Evolutionary conservation across 2,329 filamentous ascomycete genomes (phyloP).

Genomic region (Venturia pyrina): DNA sequence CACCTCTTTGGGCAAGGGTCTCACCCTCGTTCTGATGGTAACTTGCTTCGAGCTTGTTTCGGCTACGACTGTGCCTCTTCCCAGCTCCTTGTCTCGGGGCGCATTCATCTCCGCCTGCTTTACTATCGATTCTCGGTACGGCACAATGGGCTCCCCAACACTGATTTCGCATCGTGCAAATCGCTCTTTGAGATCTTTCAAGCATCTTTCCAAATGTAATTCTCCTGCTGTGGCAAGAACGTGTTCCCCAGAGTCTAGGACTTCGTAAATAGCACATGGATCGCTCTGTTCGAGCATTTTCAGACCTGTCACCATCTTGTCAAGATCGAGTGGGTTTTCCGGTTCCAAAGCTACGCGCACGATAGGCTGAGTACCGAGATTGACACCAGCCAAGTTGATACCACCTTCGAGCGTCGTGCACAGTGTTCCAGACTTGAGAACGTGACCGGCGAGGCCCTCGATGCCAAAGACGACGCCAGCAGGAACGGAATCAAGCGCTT

Average conservation of each 20-base stretch:
- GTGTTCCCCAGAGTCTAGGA: constrained; percentile 86
- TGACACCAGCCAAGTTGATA: constrained; percentile 82
- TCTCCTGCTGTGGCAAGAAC: constrained; percentile 91
- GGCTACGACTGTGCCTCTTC: constrained; percentile 67
- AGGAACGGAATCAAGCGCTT: constrained; percentile 72
- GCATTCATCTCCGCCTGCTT: constrained; percentile 84
- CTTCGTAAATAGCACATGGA: constrained; percentile 91
- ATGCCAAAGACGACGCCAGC: constrained; percentile 95
- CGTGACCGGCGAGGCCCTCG: constrained; percentile 78
- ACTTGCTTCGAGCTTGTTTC: constrained; percentile 80
- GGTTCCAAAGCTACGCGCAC: constrained; percentile 95
- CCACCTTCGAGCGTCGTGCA: constrained; percentile 80
- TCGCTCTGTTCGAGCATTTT: constrained; percentile 86
- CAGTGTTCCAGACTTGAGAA: constrained; percentile 92
- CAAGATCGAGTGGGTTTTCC: constrained; percentile 75
- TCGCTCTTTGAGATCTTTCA: constrained; percentile 85
- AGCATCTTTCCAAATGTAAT: constrained; percentile 82
- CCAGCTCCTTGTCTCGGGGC: constrained; percentile 74
- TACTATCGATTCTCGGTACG: constrained; percentile 88
- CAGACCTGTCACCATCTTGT: constrained; percentile 88
- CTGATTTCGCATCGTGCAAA: constrained; percentile 94
- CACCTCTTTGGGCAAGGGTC: constrained; percentile 66
- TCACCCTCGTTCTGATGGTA: constrained; percentile 63
- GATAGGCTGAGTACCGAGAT: constrained; percentile 74
- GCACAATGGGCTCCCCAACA: constrained; percentile 86